Base-by-base conservation (phyloP, 2,329 filamentous ascomycete species). In the Talaromyces sp. region DNA sequence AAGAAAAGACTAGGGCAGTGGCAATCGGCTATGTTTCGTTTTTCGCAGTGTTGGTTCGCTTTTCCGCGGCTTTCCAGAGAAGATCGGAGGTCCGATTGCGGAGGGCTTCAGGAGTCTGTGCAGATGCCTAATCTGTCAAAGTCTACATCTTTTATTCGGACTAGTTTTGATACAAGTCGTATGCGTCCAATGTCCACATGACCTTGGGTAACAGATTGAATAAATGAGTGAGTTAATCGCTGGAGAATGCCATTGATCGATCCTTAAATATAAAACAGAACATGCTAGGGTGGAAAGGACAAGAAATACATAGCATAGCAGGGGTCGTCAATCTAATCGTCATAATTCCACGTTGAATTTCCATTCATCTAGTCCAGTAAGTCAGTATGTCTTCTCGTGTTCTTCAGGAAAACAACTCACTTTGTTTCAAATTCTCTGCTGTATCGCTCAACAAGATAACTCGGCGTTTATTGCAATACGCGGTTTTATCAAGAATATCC, bases 401-500 rank as follows among this genome's bases (percentile, higher is more conserved):
- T 43, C 35, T 21, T 25, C 25, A 37, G 8, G 21, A 6, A 7
- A 22, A 36, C 2, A 33, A 43, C 83, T 74, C 81, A 94, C 93
- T 89, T 70, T 89, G 86, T 66, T 89, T 91, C 54, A 99, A 78
- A 66, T 96, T 96, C 64, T 96, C 89, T 0, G 94, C 94, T 2
- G 94, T 97, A 67, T 97, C 91, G 57, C 91, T 90, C 19, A 99
- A 80, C 9, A 99, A 73, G 63, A 97, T 97, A 22, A 97, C 82
- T 45, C 94, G 84, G 56, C 94, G 84, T 74, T 94, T 93, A 73
- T 89, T 96, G 78, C 95, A 99, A 73, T 99, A 99, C 0, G 91
- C 85, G 3, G 93, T 99, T 81, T 97, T 97, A 74, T 99, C 93
- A 85, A 99, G 89, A 69, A 99, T 99, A 64, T 97, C 93, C 6